Base-by-base conservation (phyloP, 2,329 filamentous ascomycete species). In the Cladophialophora bantiana region DNA sequence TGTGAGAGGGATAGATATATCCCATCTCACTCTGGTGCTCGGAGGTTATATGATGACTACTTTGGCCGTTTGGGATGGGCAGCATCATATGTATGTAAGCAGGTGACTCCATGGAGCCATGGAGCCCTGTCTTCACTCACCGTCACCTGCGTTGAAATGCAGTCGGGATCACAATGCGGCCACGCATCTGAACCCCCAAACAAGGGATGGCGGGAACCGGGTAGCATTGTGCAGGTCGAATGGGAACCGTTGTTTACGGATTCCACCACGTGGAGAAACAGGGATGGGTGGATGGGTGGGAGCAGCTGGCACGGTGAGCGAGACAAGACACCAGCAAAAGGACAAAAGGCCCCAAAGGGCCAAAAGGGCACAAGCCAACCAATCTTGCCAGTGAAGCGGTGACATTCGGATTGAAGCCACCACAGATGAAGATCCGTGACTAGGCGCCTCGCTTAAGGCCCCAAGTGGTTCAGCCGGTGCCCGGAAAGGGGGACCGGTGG, bases 111-210 rank as follows among this genome's bases (percentile, higher is more conserved):
- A 26, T 26, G 26, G 26, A 26, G 26, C 26, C 26, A 26, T 26
- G 2, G 26, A 2, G 26, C 26, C 26, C n/a, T 42, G 36, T 34
- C 31, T 35, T 64, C 62, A 36, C 54, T 60, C 62, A 65, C 62
- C 62, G 31, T 62, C n/a, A 34, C 45, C 45, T 50, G 45, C 7
- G 20, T 26, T 18, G 45, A 54, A 32, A 32, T 5, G 20, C 26
- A 45, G 50, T 60, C 50, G 40, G 55, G 15, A 56, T 18, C 53
- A 45, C 6, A 38, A 63, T 45, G 59, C 48, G 40, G 36, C 20
- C 45, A 42, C 60, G 60, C 60, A 63, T 63, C 54, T 57, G 50
- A 57, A 20, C 52, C 60, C 60, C 52, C 38, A 9, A 54, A 56
- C 40, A 18, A 40, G 53, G 60, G 34, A 55, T 63, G 53, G 52